These are phyloP conservation scores for Echria macrotheca DNA, from an alignment of 495 filamentous ascomycete genomes.

Conservation along the genomic window DNA sequence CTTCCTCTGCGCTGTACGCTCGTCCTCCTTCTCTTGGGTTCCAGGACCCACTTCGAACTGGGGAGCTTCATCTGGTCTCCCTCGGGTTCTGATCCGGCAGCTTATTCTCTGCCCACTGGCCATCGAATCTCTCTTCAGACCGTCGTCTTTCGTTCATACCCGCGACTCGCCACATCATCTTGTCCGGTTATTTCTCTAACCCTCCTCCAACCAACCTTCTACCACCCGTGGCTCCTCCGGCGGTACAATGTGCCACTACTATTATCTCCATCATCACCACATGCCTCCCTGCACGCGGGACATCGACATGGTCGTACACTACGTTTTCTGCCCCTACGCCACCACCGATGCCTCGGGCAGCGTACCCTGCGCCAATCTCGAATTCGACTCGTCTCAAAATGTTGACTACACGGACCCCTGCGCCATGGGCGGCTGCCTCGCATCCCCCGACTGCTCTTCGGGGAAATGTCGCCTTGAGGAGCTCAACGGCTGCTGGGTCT, in stretches of 20 bases:
- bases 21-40: slow-evolving; percentile 26
- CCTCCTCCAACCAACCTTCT: background rate
- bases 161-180: too few species aligned
- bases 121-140: too few species aligned
- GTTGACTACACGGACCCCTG: slow-evolving; percentile 37
- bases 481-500: slow-evolving; percentile 36
- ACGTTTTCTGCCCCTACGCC: slow-evolving; percentile 34
- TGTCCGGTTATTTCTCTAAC: background rate
- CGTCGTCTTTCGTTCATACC: too few species aligned
- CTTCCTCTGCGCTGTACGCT: background rate
- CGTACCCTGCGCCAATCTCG: slow-evolving; percentile 15
- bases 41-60: too few species aligned
- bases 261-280: slow-evolving; percentile 31
- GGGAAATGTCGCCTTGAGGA: slow-evolving; percentile 30
- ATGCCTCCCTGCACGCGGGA: slow-evolving; percentile 31
- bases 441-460: slow-evolving; percentile 36
- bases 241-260: slow-evolving; percentile 16
- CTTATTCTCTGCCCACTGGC: too few species aligned
- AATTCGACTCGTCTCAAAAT: slow-evolving; percentile 24
- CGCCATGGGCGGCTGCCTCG: slow-evolving; percentile 36
- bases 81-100: too few species aligned
- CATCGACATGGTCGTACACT: slow-evolving; percentile 37
- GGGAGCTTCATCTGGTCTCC: too few species aligned
- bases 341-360: slow-evolving; percentile 14
- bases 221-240: background rate